phyloP scores from a whole-genome alignment of 768 basidiomycete genomes.

The Lentinula detonsa region DNA sequence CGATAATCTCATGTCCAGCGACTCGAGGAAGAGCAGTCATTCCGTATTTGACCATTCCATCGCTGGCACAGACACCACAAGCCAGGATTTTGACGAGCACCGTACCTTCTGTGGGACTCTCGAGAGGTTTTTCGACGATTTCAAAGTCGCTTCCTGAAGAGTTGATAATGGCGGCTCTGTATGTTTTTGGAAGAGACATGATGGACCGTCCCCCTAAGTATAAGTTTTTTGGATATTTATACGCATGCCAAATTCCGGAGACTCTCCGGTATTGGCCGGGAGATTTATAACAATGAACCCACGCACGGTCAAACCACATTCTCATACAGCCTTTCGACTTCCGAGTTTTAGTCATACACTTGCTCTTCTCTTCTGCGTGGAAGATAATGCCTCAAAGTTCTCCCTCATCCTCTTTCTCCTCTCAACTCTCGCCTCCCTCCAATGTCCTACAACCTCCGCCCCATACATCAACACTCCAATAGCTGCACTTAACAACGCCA shows the following conservation, averaged over 20 bases:
- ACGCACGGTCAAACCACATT: no score
- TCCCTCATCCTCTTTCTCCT: not conserved
- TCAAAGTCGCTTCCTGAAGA: not conserved
- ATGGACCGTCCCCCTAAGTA: not conserved
- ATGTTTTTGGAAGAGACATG: constrained; percentile 3
- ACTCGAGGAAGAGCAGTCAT: not conserved
- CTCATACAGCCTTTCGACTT: no score
- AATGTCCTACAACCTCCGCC: not conserved
- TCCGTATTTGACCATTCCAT: not conserved
- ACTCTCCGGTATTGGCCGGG: no score
- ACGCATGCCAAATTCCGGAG: no score
- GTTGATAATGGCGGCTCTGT: not conserved
- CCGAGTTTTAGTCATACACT: no score
- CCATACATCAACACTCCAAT: not conserved
- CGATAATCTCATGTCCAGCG: not conserved
- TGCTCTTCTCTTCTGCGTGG: no score
- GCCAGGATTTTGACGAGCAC: not conserved
- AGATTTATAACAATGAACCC: no score
- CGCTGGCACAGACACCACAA: not conserved
- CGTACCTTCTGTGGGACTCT: not conserved
- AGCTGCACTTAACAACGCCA: not conserved
- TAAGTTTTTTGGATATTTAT: not conserved
- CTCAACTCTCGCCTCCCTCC: not conserved
- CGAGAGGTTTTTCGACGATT: not conserved
- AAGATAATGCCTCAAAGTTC: not conserved